Base-by-base conservation (phyloP, 225 moss, liverwort and hornwort species). In the Asterella californica region DNA sequence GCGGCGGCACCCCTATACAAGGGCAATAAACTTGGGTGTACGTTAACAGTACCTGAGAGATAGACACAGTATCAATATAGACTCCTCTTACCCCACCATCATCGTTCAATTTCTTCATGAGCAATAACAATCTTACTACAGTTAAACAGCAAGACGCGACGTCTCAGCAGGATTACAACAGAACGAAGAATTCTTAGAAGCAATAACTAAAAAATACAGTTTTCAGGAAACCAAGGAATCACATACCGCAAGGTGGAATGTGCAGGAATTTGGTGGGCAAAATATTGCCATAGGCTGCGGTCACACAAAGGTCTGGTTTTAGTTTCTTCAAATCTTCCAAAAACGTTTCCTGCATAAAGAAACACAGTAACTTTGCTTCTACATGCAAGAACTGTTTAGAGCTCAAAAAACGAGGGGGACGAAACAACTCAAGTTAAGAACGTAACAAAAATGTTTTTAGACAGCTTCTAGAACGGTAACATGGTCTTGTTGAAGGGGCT, bases 21-120 rank as follows among this genome's bases (percentile, higher is more conserved):
- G 19, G 99, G 99, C 73, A 99, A 88, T 81, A 99, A 89, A 87
- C 99, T 99, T 76, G 99, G 99, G 79, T 99, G 99, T 69, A 95
- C 83, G 87, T 99, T 99, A 48, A 99, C 99, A 8, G 95, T 99
- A 61, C 99, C 99, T 99, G 82, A 66, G 47, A 74, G 2, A 33
- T 4, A 75, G 36, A 34, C 32, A 75, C 78, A 47, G 48, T 37
- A 72, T 45, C 2, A n/a, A 50, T 17, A 14, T 47, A 42, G 15
- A 71, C n/a, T 22, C 42, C 25, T 12, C 5, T n/a, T 46, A 18
- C 57, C 1, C 24, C 17, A 21, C 15, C 4, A 18, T 17, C 57
- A 57, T 22, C 15, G 0, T 4, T 57, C n/a, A 57, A 57, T 5
- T n/a, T 19, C 17, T 57, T 24, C 5, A 15, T 21, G 0, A 57